These are phyloP conservation scores for Pyronema domesticum DNA, from an alignment of 495 filamentous ascomycete genomes.

Conservation along the genomic window DNA sequence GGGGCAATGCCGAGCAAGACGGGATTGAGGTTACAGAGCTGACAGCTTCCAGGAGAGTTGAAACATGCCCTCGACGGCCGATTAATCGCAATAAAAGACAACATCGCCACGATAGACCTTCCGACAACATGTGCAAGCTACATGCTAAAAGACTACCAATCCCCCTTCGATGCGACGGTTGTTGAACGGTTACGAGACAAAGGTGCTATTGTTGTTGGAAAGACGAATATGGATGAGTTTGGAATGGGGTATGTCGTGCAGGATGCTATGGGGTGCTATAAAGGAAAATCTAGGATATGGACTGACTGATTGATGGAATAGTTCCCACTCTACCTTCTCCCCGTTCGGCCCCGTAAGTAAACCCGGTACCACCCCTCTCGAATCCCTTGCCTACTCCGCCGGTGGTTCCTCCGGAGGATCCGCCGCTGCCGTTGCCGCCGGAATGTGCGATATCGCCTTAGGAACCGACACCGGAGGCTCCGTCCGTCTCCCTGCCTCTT, in stretches of 20 bases:
- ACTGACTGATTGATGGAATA: not conserved
- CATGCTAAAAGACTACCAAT: slow-evolving; percentile 29
- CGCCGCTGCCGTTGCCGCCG: slow-evolving; percentile 62
- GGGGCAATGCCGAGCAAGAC: no score
- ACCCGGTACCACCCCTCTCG: slow-evolving; percentile 11
- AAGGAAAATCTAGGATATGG: not conserved
- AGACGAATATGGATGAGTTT: slow-evolving; percentile 93
- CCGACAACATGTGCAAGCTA: slow-evolving; percentile 52
- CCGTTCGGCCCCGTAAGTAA: slow-evolving; percentile 49
- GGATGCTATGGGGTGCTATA: not conserved
- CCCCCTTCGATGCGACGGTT: slow-evolving; percentile 71
- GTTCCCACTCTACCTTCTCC: slow-evolving; percentile 63
- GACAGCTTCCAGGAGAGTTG: not conserved
- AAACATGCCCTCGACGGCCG: slow-evolving; percentile 28
- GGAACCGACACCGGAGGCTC: slow-evolving; percentile 94
- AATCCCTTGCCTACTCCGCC: slow-evolving; percentile 36
- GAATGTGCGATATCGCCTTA: slow-evolving; percentile 55
- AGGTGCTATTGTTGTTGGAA: slow-evolving; percentile 52
- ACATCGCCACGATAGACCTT: slow-evolving; percentile 48
- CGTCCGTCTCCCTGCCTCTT: slow-evolving; percentile 79
- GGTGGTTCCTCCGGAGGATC: slow-evolving; percentile 92
- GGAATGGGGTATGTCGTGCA: slow-evolving; percentile 55
- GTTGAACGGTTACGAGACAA: slow-evolving; percentile 44
- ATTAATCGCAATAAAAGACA: slow-evolving; percentile 55
- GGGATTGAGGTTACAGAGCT: not conserved